Evolutionary conservation across 768 basidiomycete genomes (phyloP).

Genomic region (Chalciporus pseudorubinellus): DNA sequence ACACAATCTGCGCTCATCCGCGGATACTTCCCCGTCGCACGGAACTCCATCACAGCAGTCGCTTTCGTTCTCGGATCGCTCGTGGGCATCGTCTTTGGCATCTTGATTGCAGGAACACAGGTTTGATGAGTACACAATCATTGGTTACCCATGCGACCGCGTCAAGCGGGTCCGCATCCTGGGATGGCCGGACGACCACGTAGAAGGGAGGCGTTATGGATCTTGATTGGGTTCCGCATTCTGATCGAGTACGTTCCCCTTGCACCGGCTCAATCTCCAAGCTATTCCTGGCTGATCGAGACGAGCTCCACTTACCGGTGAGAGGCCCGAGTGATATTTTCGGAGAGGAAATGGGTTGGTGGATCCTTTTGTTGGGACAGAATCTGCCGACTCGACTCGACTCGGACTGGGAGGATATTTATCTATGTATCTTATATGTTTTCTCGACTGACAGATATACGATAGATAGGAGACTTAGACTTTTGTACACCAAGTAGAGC

Average conservation of each 20-base stretch:
- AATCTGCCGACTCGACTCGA: too few relatives aligned
- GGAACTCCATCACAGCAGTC: conserved; percentile 42
- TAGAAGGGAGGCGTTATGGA: background rate
- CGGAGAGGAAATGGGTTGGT: background rate
- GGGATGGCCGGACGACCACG: background rate
- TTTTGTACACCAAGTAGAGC: background rate
- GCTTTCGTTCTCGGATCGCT: conserved; percentile 39
- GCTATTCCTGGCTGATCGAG: background rate
- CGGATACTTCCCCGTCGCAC: conserved; percentile 55
- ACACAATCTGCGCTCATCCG: conserved; percentile 49
- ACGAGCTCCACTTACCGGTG: background rate
- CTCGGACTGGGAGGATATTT: too few relatives aligned
- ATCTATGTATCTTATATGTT: too few relatives aligned
- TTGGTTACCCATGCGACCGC: background rate
- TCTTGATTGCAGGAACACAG: conserved; percentile 35
- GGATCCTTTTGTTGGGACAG: too few relatives aligned
- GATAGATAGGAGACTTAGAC: too few relatives aligned
- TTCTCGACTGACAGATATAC: too few relatives aligned
- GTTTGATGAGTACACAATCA: background rate
- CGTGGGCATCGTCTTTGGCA: conserved; percentile 42
- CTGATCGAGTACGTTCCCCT: background rate
- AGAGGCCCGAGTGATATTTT: background rate
- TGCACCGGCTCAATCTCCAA: background rate
- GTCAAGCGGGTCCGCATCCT: background rate
- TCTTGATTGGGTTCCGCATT: background rate